phyloP scores from a whole-genome alignment of 2,329 filamentous ascomycete genomes.

The Cordyceps militaris region DNA sequence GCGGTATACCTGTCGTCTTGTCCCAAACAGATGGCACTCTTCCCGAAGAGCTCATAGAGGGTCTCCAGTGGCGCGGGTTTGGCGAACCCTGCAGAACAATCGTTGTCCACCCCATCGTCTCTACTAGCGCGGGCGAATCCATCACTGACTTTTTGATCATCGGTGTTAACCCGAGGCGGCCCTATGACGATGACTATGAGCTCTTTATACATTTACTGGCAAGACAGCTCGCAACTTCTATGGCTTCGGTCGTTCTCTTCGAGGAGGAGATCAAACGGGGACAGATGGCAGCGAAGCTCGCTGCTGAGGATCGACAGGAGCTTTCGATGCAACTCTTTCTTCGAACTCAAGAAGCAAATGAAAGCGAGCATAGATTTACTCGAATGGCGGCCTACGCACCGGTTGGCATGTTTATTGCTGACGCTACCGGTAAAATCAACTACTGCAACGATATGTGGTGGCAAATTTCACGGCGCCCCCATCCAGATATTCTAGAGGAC shows the following conservation, averaged over 20 bases:
- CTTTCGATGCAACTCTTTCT: constrained; percentile 68
- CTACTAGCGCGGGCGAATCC: constrained; percentile 62
- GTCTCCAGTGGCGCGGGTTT: constrained; percentile 63
- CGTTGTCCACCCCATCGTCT: constrained; percentile 72
- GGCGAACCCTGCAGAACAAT: constrained; percentile 62
- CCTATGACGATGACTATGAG: constrained; percentile 74
- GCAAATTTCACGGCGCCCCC: constrained; percentile 61
- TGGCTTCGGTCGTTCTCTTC: constrained; percentile 75
- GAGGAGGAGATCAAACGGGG: constrained; percentile 75
- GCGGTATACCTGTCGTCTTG: constrained; percentile 58
- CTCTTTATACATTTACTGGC: constrained; percentile 70
- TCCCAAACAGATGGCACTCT: constrained; percentile 61
- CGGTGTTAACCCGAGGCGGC: constrained; percentile 69
- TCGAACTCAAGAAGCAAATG: constrained; percentile 53
- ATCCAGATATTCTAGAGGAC: constrained; percentile 49
- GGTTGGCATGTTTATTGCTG: constrained; percentile 80
- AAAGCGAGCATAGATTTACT: constrained; percentile 72
- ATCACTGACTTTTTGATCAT: constrained; percentile 73
- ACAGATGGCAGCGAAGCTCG: constrained; percentile 65
- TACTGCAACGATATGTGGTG: constrained; percentile 79
- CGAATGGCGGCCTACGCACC: constrained; percentile 80
- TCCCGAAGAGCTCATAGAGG: constrained; percentile 56
- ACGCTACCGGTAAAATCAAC: constrained; percentile 60
- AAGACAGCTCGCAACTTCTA: constrained; percentile 68
- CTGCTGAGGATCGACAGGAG: constrained; percentile 69